A percentile compares a stretch with the other conserved stretches of the same genome.
phyloP scores from a whole-genome alignment of 257 asterid genomes.

The Solanum pimpinellifolium region DNA sequence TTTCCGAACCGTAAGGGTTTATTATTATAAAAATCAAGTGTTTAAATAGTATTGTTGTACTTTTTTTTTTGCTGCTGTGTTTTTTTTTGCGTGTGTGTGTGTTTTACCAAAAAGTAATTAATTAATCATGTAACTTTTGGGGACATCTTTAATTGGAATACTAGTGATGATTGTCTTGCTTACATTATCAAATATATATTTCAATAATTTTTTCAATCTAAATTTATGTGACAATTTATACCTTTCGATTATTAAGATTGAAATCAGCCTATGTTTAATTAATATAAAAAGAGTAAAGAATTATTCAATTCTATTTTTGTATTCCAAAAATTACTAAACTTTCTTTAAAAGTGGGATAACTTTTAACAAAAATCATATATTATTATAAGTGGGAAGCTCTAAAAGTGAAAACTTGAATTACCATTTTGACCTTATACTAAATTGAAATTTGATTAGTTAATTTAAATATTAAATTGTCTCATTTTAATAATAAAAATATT shows the following conservation, averaged over 20 bases:
- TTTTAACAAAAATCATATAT: background rate
- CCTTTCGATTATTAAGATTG: no score
- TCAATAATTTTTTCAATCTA: rapidly evolving
- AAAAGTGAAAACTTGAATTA: no score
- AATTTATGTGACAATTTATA: background rate
- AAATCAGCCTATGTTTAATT: no score
- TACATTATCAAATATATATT: background rate
- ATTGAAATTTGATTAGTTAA: no score
- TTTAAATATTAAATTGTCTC: no score
- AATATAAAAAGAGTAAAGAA: no score
- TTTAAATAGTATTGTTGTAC: background rate
- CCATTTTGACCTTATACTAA: no score
- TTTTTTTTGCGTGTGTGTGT: background rate
- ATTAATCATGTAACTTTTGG: background rate
- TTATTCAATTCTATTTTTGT: no score
- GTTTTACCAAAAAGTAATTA: background rate
- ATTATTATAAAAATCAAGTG: background rate
- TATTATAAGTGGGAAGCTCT: no score
- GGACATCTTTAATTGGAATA: background rate
- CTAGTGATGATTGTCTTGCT: background rate
- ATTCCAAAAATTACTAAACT: background rate
- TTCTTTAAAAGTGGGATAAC: background rate
- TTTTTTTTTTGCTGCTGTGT: background rate
- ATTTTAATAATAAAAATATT: no score
- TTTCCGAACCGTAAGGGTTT: no score